Percentiles rank a stretch among this genome's conserved stretches.
These are phyloP conservation scores for Kandelia obovata DNA, from an alignment of 345 rosid genomes.

Conservation along the genomic window DNA sequence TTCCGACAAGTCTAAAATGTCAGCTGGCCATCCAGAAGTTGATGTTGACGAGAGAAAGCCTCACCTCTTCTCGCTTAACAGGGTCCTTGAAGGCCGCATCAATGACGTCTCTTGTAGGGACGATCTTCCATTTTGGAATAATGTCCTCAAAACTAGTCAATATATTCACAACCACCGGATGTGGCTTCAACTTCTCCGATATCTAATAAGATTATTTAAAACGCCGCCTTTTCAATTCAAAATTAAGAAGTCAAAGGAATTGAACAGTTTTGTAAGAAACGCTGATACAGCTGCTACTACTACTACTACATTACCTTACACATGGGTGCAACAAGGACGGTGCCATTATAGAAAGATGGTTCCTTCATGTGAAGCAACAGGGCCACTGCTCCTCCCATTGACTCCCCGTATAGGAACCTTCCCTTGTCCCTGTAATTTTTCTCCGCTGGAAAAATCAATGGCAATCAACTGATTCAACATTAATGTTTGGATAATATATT, in stretches of 20 bases:
- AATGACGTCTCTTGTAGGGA: constrained; percentile 85
- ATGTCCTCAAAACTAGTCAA: constrained; percentile 75
- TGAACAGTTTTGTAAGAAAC: background rate
- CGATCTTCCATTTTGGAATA: constrained; percentile 97
- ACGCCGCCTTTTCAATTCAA: background rate
- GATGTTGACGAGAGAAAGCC: background rate
- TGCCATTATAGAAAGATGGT: constrained; percentile 80
- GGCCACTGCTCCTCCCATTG: constrained; percentile 98
- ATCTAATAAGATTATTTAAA: constrained; percentile 41
- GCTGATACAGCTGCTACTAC: background rate
- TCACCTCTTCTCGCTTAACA: constrained; percentile 70
- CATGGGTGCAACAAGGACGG: constrained; percentile 95
- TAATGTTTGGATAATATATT: too few species aligned
- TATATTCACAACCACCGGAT: constrained; percentile 70
- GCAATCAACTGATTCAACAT: background rate
- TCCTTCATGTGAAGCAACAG: constrained; percentile 77
- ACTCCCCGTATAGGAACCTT: constrained; percentile 93
- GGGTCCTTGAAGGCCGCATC: constrained; percentile 81
- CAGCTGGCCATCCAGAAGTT: too few species aligned
- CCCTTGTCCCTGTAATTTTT: constrained; percentile 67
- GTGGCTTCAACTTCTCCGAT: constrained; percentile 95
- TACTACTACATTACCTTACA: constrained; percentile 58
- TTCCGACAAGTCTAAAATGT: too few species aligned
- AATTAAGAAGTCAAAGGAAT: background rate
- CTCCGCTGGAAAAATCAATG: constrained; percentile 37